Conservation (phyloP, 257 asterid genomes). For the Solanum dulcamara region DNA sequence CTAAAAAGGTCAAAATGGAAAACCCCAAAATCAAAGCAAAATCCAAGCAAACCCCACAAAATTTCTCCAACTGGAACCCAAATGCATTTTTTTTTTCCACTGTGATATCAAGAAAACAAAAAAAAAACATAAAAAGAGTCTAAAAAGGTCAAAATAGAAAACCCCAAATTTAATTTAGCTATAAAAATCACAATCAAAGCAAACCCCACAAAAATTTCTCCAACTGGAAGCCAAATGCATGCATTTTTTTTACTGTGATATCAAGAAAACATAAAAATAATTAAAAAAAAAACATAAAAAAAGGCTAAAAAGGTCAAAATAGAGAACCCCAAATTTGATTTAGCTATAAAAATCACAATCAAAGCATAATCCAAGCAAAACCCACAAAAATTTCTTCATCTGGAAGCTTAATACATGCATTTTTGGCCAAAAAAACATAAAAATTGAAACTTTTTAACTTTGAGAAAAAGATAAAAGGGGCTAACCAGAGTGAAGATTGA, state of each 20-base stretch:
- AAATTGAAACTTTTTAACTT: not conserved
- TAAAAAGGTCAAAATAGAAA: not conserved
- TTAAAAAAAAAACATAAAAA: not conserved
- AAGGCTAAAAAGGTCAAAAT: not conserved
- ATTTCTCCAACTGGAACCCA: not conserved
- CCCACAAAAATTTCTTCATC: conserved; percentile 17
- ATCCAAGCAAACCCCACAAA: conserved; percentile 31
- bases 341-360: conserved; percentile 9
- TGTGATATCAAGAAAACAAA: not conserved
- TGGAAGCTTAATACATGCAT: conserved; percentile 16
- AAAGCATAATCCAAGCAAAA: conserved; percentile 18
- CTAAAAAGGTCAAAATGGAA: not conserved
- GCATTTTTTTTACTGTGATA: not conserved
- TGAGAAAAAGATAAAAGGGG: not conserved
- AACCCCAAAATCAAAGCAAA: conserved; percentile 26
- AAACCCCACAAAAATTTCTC: conserved; percentile 20
- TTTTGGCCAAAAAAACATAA: not conserved
- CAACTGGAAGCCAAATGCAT: conserved; percentile 15
- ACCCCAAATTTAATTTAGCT: conserved; percentile 17
- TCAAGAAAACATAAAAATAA: not conserved
- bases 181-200: conserved; percentile 16
- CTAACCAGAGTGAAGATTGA: not conserved
- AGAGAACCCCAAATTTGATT: conserved; percentile 25
- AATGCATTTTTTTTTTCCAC: conserved; percentile 16
- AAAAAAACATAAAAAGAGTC: not conserved